phyloP scores from a whole-genome alignment of 2,329 filamentous ascomycete genomes.

The Verticillium tricorpus region DNA sequence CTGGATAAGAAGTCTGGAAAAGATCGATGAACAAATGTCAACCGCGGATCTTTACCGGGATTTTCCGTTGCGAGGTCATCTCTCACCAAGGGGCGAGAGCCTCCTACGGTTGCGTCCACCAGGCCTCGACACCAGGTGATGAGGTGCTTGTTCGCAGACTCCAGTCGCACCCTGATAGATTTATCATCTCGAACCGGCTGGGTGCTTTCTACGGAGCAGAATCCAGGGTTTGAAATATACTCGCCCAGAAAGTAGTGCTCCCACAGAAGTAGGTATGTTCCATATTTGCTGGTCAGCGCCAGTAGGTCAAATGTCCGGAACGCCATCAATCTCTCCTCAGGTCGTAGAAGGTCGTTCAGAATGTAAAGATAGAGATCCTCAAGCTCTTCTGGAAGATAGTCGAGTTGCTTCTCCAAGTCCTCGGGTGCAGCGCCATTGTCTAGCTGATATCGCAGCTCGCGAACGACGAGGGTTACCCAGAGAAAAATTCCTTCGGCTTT shows the following conservation, averaged over 20 bases:
- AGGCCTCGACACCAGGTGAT: neutral
- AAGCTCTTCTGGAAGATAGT: neutral
- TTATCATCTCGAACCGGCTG: neutral
- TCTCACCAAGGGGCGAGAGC: neutral
- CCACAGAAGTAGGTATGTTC: neutral
- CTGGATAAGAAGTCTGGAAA: neutral
- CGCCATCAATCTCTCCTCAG: neutral
- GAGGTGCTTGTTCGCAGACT: neutral
- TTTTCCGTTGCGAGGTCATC: no score
- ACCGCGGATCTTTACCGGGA: neutral
- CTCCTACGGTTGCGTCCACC: neutral
- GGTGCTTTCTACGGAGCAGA: no score
- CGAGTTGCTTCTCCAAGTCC: neutral
- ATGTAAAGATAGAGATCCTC: neutral
- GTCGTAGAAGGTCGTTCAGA: neutral
- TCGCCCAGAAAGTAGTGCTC: neutral
- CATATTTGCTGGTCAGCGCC: neutral
- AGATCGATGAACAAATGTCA: neutral
- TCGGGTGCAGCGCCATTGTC: neutral
- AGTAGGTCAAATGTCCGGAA: neutral
- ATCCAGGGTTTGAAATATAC: neutral
- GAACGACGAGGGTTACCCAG: neutral
- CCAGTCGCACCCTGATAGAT: neutral
- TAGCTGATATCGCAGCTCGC: neutral
- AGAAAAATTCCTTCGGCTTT: neutral